phyloP scores from a whole-genome alignment of 768 basidiomycete species.

The Suillus alpinus region DNA sequence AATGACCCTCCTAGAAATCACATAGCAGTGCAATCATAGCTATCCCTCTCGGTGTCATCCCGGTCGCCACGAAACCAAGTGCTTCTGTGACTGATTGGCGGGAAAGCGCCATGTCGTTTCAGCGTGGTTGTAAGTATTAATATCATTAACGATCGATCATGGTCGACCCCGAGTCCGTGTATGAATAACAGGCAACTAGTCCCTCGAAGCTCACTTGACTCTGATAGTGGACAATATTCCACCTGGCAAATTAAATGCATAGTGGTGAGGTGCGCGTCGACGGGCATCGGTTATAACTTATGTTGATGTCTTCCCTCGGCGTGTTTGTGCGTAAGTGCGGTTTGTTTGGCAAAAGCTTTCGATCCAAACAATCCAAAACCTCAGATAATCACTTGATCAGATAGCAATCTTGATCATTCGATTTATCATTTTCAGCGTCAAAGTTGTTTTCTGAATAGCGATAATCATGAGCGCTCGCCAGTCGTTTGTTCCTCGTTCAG shows the following conservation, averaged over 20 bases:
- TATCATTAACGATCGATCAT: not conserved
- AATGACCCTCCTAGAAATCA: not conserved
- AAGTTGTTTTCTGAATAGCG: not conserved
- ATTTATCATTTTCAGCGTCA: not conserved
- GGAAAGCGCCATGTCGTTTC: not conserved
- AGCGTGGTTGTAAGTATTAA: not conserved
- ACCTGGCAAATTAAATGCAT: not conserved
- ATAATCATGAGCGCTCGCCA: conserved; percentile 1
- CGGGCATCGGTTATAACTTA: not conserved
- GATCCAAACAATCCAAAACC: not conserved
- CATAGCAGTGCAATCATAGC: not conserved
- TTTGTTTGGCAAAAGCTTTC: conserved; percentile 5
- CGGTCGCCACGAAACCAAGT: not conserved
- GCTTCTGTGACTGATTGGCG: conserved; percentile 2
- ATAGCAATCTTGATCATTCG: not conserved
- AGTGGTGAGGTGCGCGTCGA: not conserved
- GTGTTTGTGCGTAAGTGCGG: not conserved
- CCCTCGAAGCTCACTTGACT: not conserved
- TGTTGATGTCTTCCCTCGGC: not conserved
- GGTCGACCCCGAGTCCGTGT: not conserved
- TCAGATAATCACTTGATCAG: not conserved
- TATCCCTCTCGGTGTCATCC: not conserved
- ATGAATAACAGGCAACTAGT: not conserved
- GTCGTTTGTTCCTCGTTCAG: conserved; percentile 1
- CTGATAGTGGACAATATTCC: not conserved